phyloP scores from a whole-genome alignment of 208 protist species.

The Giardia duodenalis region DNA sequence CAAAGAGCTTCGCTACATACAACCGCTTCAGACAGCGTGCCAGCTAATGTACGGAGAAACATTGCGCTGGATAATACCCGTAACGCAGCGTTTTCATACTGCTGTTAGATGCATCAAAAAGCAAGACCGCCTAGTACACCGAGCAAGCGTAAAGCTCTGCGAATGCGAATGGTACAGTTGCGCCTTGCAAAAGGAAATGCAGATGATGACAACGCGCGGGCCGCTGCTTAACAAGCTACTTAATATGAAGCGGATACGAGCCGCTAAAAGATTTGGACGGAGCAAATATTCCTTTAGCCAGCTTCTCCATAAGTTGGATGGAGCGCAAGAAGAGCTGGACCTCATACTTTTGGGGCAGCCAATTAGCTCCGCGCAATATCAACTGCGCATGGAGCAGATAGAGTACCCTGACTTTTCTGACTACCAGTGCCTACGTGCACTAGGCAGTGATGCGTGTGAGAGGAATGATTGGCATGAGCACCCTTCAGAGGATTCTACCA shows the following conservation, averaged over 20 bases:
- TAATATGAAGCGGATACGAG: neutral
- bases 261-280: neutral
- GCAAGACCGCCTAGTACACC: neutral
- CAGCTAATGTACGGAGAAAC: neutral
- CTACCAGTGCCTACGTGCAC: neutral
- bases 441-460: neutral
- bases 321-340: neutral
- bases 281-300: neutral
- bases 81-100: neutral
- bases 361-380: neutral
- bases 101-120: neutral
- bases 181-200: neutral
- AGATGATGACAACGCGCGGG: neutral
- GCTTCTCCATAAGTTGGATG: neutral
- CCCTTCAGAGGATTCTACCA: too few relatives aligned
- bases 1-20: neutral
- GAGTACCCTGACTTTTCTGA: neutral
- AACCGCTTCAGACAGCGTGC: neutral
- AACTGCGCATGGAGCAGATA: neutral
- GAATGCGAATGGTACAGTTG: neutral
- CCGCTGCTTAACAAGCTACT: neutral
- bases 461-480: too few relatives aligned
- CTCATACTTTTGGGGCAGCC: neutral
- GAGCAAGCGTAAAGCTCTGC: neutral
- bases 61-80: neutral